These are phyloP conservation scores for Epichloe festucae DNA, from an alignment of 2,329 filamentous ascomycete species.

Conservation along the genomic window DNA sequence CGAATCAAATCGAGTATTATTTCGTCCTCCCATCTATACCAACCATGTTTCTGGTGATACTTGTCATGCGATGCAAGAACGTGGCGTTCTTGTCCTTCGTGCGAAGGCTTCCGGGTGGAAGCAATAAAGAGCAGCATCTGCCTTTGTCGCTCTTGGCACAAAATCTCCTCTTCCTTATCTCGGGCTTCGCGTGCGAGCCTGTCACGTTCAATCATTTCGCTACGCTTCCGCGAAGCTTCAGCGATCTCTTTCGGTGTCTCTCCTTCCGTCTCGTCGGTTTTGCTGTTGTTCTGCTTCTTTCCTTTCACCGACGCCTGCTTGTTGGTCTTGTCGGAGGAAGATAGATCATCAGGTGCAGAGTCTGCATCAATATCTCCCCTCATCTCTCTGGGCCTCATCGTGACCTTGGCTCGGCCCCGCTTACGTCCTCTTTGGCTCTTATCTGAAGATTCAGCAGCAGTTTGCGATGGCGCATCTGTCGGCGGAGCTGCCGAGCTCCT, in stretches of 20 bases:
- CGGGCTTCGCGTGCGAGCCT: not conserved
- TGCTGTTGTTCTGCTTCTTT: not conserved
- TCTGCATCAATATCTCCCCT: not conserved
- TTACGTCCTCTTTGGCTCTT: not conserved
- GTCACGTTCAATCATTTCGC: not conserved
- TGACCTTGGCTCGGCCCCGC: not conserved
- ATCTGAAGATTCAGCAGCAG: not conserved
- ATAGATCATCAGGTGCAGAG: not conserved
- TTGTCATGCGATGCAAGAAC: not conserved
- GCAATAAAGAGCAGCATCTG: constrained; percentile 9
- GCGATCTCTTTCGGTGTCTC: not conserved
- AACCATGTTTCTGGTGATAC: constrained; percentile 14
- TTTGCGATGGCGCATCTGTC: not conserved
- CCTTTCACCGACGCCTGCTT: not conserved
- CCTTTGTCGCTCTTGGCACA: not conserved
- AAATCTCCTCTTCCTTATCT: constrained; percentile 1
- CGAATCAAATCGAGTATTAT: constrained; percentile 13
- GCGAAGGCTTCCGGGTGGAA: constrained; percentile 5
- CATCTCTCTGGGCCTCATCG: not conserved
- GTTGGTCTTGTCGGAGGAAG: not conserved
- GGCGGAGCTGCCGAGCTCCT: not conserved
- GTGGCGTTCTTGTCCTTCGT: not conserved
- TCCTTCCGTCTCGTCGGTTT: not conserved
- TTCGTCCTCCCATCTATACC: constrained; percentile 16
- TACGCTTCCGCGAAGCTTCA: not conserved